Evolutionary conservation across 2,329 filamentous ascomycete species (phyloP), one percentile per base, ranked within the genome.

Genomic region (Mycogone perniciosa): DNA sequence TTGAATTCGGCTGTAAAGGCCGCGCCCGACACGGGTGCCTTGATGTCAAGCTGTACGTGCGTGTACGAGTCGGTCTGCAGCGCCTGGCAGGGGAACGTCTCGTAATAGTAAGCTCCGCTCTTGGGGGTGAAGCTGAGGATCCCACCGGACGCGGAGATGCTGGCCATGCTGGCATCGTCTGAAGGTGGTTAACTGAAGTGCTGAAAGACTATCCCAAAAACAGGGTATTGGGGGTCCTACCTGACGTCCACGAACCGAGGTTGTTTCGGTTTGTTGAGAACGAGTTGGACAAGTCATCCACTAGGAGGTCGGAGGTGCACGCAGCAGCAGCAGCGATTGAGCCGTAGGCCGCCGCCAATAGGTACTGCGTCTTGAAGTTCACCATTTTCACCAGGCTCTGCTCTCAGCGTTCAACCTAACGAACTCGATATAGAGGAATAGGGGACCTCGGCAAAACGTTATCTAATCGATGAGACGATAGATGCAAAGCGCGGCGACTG

Each of bases 31-130:
- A 37, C 55, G 1, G 59, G 59, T 27, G 59, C 59, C 41, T 59
- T 60, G 46, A 60, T 60, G 1, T 57, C 54, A 31, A 60, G 51
- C 47, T 60, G 56, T 7, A 60, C 71, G 60, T 76, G 71, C 53
- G 77, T 71, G 61, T 79, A 79, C 52, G 70, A 69, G 44, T 74
- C 68, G 44, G 64, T 68, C 11, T 63, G 63, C 13, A 76, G 70
- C 37, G 68, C 64, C 57, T 74, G 68, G 63, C 77, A 80, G 0
- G 64, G 57, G 48, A 80, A 73, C 2, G 71, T 74, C 60, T 78
- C 76, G 58, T 80, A 80, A 55, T 77, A 79, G 64, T 80, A 80
- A 9, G 75, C 73, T 29, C 57, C 59, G 11, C 67, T 58, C 54
- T 71, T 74, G 31, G 75, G 73, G n/a, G 70, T 74, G 63, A 81